Percentiles rank a stretch among this genome's conserved stretches.
These are phyloP conservation scores for Colletotrichum agaves DNA, from an alignment of 2,329 filamentous ascomycete species.

Conservation along the genomic window DNA sequence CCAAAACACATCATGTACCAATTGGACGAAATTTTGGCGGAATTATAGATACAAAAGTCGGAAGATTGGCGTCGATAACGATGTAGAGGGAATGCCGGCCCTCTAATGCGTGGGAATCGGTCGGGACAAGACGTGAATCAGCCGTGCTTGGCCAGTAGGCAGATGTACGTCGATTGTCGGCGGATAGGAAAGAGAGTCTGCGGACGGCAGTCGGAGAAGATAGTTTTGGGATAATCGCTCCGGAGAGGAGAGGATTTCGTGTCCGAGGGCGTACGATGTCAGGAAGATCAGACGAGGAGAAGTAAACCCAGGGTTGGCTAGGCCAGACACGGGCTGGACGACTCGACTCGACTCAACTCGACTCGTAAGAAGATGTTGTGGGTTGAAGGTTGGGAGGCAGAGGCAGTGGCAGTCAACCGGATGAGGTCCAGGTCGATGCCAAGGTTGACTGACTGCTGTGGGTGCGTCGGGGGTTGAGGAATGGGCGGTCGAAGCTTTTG, in stretches of 20 bases:
- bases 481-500: slow-evolving; percentile 35
- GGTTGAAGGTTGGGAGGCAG: not conserved
- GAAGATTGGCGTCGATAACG: not conserved
- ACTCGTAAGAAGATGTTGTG: slow-evolving; percentile 8
- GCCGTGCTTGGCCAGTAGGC: not conserved
- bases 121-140: not conserved
- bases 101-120: not conserved
- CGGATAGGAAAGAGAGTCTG: slow-evolving; percentile 3
- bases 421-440: slow-evolving; percentile 13
- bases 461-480: slow-evolving; percentile 13
- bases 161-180: not conserved
- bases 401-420: slow-evolving; percentile 1
- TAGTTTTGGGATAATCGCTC: slow-evolving; percentile 12
- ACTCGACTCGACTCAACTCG: slow-evolving; percentile 6
- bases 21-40: slow-evolving; percentile 3
- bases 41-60: not conserved
- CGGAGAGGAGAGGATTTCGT: slow-evolving; percentile 3
- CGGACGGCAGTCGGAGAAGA: not conserved
- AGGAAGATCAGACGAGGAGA: slow-evolving; percentile 28
- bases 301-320: slow-evolving; percentile 5
- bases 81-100: slow-evolving; percentile 7
- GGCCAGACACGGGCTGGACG: not conserved
- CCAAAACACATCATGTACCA: slow-evolving; percentile 71
- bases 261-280: slow-evolving; percentile 28
- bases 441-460: slow-evolving; percentile 1